Base-by-base conservation (phyloP, 352 stramenopile species). In the Pythium phragmiticola region DNA sequence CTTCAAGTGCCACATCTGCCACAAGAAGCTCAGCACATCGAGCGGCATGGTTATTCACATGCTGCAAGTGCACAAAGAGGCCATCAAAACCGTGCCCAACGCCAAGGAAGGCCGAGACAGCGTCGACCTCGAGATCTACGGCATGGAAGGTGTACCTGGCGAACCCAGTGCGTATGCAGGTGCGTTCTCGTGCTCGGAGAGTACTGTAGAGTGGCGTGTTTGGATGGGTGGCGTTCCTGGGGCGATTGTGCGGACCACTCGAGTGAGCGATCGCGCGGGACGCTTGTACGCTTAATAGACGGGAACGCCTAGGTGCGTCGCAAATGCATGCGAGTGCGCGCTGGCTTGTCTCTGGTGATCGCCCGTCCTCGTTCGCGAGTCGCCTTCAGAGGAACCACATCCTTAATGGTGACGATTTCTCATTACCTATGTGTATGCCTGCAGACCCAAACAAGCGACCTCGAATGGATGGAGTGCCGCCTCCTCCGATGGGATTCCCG, bases 1-100 rank as follows among this genome's bases (percentile, higher is more conserved):
- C 62, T 97, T 98, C 77, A 96, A 96, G 73, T 97, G 90, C 72
- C 82, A 88, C 37, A 77, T 84, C 23, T 97, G 90, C 77, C 78
- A 95, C 74, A 96, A 96, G 84, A 96, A 96, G 72, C 85, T 97
- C 66, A 94, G 80, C 55, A 96, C 90, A 21, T 85, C 89, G 58
- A 84, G 88, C 60, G 90, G 88, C 63, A 92, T 97, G 84, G 75
- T 88, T 67, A 88, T 97, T 48, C 90, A 97, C 74, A 80, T 82
- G 63, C 76, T 89, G 65, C 87, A 96, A 58, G 88, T 96, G 57
- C 90, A 97, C 73, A 96, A 96, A 60, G 88, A 96, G 68, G 74
- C 74, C 36, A 80, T 96, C 43, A 73, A 77, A 47, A 80, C 69
- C 34, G 87, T 97, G 26, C 89, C 87, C 2, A 96, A 96, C 54